These are phyloP conservation scores for Aspergillus ochraceoroseus DNA, from an alignment of 2,329 filamentous ascomycete species.

Conservation along the genomic window DNA sequence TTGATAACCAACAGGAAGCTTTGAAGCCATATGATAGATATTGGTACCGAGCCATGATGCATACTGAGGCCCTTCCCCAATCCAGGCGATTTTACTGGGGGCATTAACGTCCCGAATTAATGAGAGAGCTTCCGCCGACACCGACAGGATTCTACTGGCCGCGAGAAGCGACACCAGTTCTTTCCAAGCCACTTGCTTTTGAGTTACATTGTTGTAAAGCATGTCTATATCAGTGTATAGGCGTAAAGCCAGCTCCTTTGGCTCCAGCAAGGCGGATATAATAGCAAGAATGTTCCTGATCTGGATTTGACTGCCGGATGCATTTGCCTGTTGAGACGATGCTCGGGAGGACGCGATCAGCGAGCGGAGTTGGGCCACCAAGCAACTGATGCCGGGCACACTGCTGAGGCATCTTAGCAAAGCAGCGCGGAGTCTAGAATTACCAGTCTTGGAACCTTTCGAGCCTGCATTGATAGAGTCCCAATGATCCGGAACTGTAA, in stretches of 20 bases:
- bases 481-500: conserved; percentile 82
- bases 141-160: conserved; percentile 56
- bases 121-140: conserved; percentile 52
- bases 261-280: conserved; percentile 41
- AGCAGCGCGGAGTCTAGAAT: conserved; percentile 35
- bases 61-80: conserved; percentile 61
- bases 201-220: conserved; percentile 40
- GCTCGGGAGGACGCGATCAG: conserved; percentile 44
- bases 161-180: conserved; percentile 57
- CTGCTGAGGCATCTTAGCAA: conserved; percentile 65
- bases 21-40: conserved; percentile 46
- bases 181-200: conserved; percentile 57
- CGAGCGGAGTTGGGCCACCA: conserved; percentile 63
- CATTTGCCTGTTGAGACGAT: conserved; percentile 28
- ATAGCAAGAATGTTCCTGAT: conserved; percentile 37
- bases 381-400: conserved; percentile 70
- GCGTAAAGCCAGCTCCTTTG: conserved; percentile 39
- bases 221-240: conserved; percentile 46
- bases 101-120: conserved; percentile 32
- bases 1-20: conserved; percentile 39
- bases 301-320: conserved; percentile 32
- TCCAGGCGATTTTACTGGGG: conserved; percentile 49
- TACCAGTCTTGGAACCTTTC: conserved; percentile 13
- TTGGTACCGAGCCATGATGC: conserved; percentile 66
- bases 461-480: conserved; percentile 45